A percentile compares a stretch with the other conserved stretches of the same genome.
Conservation (phyloP, 768 basidiomycete genomes). For the Tylopilus vinaceipallidus region DNA sequence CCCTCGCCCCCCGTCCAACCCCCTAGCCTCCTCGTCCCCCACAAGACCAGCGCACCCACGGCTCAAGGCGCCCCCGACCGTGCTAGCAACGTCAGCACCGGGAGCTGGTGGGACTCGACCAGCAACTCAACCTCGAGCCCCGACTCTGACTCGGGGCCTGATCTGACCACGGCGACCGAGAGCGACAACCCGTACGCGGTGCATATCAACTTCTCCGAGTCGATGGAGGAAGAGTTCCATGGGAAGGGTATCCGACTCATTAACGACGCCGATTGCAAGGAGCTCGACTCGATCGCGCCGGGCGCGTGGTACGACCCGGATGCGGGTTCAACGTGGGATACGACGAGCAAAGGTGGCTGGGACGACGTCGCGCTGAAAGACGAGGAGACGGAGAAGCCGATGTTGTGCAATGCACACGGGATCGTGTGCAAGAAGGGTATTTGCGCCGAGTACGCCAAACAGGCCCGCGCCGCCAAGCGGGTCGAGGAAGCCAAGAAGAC, state of each 20-base stretch:
- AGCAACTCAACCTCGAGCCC: constrained; percentile 26
- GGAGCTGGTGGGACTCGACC: constrained; percentile 23
- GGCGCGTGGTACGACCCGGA: constrained; percentile 16
- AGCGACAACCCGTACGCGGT: constrained; percentile 24
- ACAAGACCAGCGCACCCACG: background rate
- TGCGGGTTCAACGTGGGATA: constrained; percentile 1
- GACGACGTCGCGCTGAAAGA: constrained; percentile 20
- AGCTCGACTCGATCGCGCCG: constrained; percentile 27
- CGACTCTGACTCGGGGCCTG: constrained; percentile 27
- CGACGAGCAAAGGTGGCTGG: constrained; percentile 2
- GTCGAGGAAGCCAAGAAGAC: background rate
- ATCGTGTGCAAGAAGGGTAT: too few species aligned
- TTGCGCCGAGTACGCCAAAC: too few species aligned
- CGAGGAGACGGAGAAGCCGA: constrained; percentile 19
- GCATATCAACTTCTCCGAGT: constrained; percentile 24
- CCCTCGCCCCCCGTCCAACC: constrained; percentile 12
- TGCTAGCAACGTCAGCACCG: constrained; percentile 6
- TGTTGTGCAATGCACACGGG: background rate
- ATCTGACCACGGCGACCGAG: constrained; percentile 21
- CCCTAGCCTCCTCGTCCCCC: constrained; percentile 12
- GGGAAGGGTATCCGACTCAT: constrained; percentile 18
- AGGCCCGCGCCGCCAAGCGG: constrained; percentile 17
- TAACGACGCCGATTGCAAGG: constrained; percentile 12
- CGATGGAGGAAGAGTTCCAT: constrained; percentile 31
- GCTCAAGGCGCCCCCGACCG: constrained; percentile 5